phyloP scores from a whole-genome alignment of 208 protist genomes.

The Leptomonas pyrrhocoris region DNA sequence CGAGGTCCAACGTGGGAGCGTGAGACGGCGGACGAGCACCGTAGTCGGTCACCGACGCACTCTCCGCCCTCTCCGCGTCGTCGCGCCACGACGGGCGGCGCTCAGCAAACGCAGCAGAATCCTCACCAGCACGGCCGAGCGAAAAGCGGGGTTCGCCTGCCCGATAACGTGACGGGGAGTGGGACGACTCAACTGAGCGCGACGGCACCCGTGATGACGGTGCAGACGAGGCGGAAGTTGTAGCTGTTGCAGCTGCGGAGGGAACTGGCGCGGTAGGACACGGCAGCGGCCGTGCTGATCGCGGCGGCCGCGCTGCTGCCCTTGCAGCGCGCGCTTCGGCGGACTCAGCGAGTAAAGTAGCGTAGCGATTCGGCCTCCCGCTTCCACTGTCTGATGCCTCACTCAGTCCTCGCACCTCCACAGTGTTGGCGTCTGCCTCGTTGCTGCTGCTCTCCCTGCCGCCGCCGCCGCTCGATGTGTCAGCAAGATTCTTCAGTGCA shows the following conservation, averaged over 20 bases:
- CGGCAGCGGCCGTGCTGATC: conserved; percentile 4
- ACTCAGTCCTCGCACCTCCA: conserved; percentile 2
- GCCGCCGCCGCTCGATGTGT: too few relatives aligned
- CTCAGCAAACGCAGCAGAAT: conserved; percentile 3
- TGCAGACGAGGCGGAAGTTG: background rate
- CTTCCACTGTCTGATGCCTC: background rate
- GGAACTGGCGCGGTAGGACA: background rate
- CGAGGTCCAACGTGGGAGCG: conserved; percentile 14
- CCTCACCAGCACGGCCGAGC: background rate
- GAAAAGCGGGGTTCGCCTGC: conserved; percentile 3
- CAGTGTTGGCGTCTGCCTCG: background rate
- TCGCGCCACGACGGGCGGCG: background rate
- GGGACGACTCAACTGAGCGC: conserved; percentile 10
- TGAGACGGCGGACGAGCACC: conserved; percentile 22
- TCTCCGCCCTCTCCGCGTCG: background rate
- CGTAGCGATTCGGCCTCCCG: background rate
- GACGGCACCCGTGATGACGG: conserved; percentile 11
- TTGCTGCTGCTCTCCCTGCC: conserved; percentile 12
- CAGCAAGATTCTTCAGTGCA: background rate
- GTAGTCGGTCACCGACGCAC: background rate
- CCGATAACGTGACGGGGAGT: background rate
- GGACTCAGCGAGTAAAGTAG: background rate
- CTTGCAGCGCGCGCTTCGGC: too few relatives aligned
- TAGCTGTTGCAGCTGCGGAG: background rate
- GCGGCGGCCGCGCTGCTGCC: background rate